Base-by-base conservation (phyloP, 345 rosid genomes). In the Camelina hispida region DNA sequence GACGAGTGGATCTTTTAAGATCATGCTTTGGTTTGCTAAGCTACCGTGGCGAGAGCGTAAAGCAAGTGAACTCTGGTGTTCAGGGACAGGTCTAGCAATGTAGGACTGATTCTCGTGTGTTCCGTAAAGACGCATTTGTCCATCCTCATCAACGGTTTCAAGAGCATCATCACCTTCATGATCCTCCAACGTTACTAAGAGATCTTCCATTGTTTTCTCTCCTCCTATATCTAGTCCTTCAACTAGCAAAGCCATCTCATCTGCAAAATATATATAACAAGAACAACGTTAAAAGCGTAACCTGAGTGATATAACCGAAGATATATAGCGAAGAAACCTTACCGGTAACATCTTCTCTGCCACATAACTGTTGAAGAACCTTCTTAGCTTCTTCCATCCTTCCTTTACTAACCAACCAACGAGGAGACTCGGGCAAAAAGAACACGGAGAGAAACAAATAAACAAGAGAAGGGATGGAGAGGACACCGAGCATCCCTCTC, bases 381-480 rank as follows among this genome's bases (percentile, higher is more conserved):
- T 12, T 59, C 72, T 88, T 89, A 13, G 99, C 99, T 81, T 95
- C 96, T 0, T 77, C 66, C 99, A 92, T 92, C 78, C 59, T 90
- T 52, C 99, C 99, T 86, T 92, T 95, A 75, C 99, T 95, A 75
- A 95, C 97, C 57, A 95, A 85, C 98, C 99, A 95, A 79, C 99
- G 89, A 80, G 99, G 99, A 52, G 99, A 92, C 82, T 95, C 99
- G 5, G 99, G 99, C 88, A 95, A 79, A 83, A 84, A 95, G 79
- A 95, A 87, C 72, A 95, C 86, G 0, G 90, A 77, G 37, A 92
- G 73, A 25, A 71, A 81, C 82, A 95, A 77, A 52, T 89, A 95
- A 7, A 90, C 17, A 9, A 92, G 71, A 5, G 99, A 89, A 35
- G 97, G 97, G 63, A 95, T 85, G 0, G 97, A 89, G 61, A 95